Conservation (phyloP, 306 rosid species). For the Adenanthera pavonina region DNA sequence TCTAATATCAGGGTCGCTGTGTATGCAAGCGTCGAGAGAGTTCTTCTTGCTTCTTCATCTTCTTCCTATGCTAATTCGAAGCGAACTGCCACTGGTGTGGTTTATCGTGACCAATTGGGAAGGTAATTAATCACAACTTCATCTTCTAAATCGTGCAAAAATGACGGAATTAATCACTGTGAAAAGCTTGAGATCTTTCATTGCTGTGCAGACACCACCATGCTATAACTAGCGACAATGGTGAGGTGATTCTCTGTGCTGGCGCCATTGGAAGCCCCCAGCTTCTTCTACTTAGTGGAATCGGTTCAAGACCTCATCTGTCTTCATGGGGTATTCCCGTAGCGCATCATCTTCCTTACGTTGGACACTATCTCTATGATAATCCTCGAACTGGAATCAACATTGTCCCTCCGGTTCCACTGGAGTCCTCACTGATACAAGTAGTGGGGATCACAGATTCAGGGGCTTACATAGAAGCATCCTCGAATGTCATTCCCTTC, state of each 20-base stretch:
- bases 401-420: slow-evolving; percentile 67
- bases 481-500: slow-evolving; percentile 76
- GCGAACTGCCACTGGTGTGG: slow-evolving; percentile 60
- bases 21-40: slow-evolving; percentile 75
- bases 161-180: background rate
- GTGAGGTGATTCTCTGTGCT: slow-evolving; percentile 72
- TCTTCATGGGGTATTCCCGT: slow-evolving; percentile 88
- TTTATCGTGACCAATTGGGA: slow-evolving; percentile 59
- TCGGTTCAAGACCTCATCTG: slow-evolving; percentile 75
- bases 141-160: background rate
- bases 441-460: slow-evolving; percentile 84
- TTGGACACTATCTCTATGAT: slow-evolving; percentile 76
- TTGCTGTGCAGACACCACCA: slow-evolving; percentile 47
- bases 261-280: slow-evolving; percentile 94
- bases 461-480: slow-evolving; percentile 84
- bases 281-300: slow-evolving; percentile 78
- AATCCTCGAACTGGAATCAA: slow-evolving; percentile 86
- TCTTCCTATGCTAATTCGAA: slow-evolving; percentile 12
- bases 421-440: slow-evolving; percentile 84
- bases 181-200: background rate
- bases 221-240: slow-evolving; percentile 56
- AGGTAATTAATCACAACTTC: slow-evolving; percentile 12
- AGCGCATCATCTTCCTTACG: slow-evolving; percentile 69
- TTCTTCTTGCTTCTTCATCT: slow-evolving; percentile 56
- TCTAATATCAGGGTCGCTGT: slow-evolving; percentile 59